These are phyloP conservation scores for Penicillium sp. DNA, from an alignment of 2,329 filamentous ascomycete species.

Conservation along the genomic window DNA sequence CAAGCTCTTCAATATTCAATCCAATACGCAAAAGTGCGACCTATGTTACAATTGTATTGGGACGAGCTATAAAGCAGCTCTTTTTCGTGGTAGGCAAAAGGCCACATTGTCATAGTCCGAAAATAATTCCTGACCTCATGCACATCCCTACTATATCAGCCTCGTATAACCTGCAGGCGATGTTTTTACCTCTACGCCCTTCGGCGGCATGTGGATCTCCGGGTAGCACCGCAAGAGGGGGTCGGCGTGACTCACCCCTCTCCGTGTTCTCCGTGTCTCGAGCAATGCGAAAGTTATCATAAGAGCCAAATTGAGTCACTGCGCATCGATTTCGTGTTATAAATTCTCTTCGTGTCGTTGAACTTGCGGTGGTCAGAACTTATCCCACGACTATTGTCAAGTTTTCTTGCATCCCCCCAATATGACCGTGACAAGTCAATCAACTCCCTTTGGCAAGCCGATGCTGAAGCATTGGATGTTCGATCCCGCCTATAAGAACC, in stretches of 20 bases:
- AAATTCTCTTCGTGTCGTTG: neutral
- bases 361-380: neutral
- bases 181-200: slow-evolving; percentile 20
- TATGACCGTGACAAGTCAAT: slow-evolving; percentile 7
- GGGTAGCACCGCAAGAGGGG: neutral
- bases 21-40: neutral
- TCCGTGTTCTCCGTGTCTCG: neutral
- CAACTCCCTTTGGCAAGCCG: slow-evolving; percentile 43
- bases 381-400: neutral
- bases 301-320: neutral
- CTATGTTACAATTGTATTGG: neutral
- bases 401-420: neutral
- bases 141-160: neutral
- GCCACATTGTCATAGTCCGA: too few species aligned
- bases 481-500: slow-evolving; percentile 57
- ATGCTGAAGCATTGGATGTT: slow-evolving; percentile 62
- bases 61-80: neutral
- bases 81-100: neutral
- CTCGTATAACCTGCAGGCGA: neutral
- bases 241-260: neutral
- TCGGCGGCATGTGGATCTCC: slow-evolving; percentile 5
- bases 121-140: neutral
- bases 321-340: neutral
- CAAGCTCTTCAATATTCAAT: neutral
- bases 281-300: neutral